Percentiles rank a stretch among this genome's conserved stretches.
These are phyloP conservation scores for Blastomyces emzantsi DNA, from an alignment of 2,329 filamentous ascomycete genomes.

Conservation along the genomic window DNA sequence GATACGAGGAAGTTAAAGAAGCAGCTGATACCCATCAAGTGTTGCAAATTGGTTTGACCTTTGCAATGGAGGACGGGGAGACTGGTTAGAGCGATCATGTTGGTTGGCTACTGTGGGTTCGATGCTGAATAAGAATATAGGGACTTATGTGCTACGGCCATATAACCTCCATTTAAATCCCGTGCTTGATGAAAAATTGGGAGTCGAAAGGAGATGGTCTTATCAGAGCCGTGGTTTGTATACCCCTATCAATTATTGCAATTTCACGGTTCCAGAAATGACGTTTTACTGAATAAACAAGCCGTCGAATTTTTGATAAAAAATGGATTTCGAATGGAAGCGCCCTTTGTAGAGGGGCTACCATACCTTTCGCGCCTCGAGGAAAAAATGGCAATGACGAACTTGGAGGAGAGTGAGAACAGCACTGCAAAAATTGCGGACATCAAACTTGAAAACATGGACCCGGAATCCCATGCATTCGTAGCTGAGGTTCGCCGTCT, in stretches of 20 bases:
- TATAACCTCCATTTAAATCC: constrained; percentile 59
- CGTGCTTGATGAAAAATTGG: constrained; percentile 43
- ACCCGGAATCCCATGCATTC: constrained; percentile 46
- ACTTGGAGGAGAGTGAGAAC: constrained; percentile 36
- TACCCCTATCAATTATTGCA: neutral
- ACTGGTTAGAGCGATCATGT: constrained; percentile 32
- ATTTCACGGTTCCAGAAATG: neutral
- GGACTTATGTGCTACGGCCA: constrained; percentile 49
- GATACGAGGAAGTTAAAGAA: constrained; percentile 51
- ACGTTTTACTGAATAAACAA: constrained; percentile 18
- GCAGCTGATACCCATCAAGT: constrained; percentile 56
- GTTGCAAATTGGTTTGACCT: constrained; percentile 58
- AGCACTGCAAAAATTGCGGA: constrained; percentile 28
- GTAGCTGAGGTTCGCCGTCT: constrained; percentile 38
- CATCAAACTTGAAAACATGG: constrained; percentile 45
- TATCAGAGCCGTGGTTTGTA: constrained; percentile 46
- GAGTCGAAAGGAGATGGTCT: constrained; percentile 51
- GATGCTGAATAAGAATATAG: constrained; percentile 22
- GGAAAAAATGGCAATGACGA: constrained; percentile 40
- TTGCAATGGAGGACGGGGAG: constrained; percentile 49
- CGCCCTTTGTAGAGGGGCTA: constrained; percentile 49
- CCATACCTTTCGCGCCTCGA: constrained; percentile 55
- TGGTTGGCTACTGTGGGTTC: neutral
- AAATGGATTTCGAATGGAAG: constrained; percentile 50
- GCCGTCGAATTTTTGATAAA: constrained; percentile 53